Base-by-base conservation (phyloP, 768 basidiomycete genomes). In the Agaricus subrufescens region DNA sequence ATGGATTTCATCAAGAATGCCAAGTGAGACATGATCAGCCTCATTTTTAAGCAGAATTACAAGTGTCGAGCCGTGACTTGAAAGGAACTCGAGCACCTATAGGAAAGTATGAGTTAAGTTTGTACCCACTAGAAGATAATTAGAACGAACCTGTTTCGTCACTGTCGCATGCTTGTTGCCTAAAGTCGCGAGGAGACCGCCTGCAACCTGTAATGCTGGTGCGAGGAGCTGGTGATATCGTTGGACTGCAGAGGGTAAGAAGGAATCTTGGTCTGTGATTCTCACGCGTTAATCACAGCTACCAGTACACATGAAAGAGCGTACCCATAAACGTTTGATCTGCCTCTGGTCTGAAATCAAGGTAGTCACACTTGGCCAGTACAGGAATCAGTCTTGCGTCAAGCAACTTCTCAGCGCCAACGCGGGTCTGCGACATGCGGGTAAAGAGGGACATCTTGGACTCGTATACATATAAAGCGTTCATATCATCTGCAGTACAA, bases 401-500 rank as follows among this genome's bases (percentile, higher is more conserved):
- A 4, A 97, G 68, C 25, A 98, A 71, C 44, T 86, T 81, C 64
- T 97, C 94, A 2, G 94, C 93, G 2, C 95, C 96, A 56, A 78
- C 73, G 45, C 89, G 79, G 2, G 86, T 89, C 66, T 94, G 88
- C 0, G 92, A 84, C 72, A 97, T 83, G 30, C 92, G 82, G 27
- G 89, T 81, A 57, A 98, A 84, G 59, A 97, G 73, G 3, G 94
- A 91, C 83, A 96, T 87, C 71, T 96, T 96, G 12, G 94, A 84
- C 66, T 98, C 96, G 63, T 94, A 98, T 12, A 98, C 90, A 70
- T 97, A 98, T 40, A 95, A 75, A 0, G 92, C 78, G 63, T 96
- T 95, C 30, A 98, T 71, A 57, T 94, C 91, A 60, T 92, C 96
- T 96, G 61, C 0, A 58, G 54, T n/a, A n/a, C n/a, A n/a, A n/a